Conservation (phyloP, 1,139 yeast genomes). For the Suhomyces coccinellae region DNA sequence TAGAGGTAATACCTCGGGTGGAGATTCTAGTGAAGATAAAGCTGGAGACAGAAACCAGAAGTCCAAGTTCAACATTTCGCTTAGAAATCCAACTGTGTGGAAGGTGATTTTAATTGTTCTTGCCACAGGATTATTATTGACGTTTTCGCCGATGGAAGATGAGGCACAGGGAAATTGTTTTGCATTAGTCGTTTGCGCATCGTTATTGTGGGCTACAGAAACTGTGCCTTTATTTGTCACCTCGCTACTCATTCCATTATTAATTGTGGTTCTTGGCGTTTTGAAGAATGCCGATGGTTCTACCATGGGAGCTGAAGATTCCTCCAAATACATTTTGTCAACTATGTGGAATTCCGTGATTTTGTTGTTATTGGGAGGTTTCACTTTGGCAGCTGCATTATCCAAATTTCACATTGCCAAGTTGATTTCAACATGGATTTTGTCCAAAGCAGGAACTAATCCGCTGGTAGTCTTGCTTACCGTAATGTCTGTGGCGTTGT, state of each 20-base stretch:
- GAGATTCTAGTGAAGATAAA: constrained; percentile 15
- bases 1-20: constrained; percentile 14
- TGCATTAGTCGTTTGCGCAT: constrained; percentile 68
- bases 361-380: constrained; percentile 68
- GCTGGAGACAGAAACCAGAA: constrained; percentile 11
- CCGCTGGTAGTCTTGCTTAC: constrained; percentile 64
- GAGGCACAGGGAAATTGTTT: constrained; percentile 62
- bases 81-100: constrained; percentile 43
- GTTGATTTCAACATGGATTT: constrained; percentile 63
- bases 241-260: constrained; percentile 61
- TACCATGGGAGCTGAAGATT: constrained; percentile 51
- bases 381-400: constrained; percentile 71
- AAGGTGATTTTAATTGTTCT: constrained; percentile 47
- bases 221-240: constrained; percentile 71
- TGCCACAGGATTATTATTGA: constrained; percentile 49
- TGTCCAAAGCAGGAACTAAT: constrained; percentile 64
- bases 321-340: constrained; percentile 55
- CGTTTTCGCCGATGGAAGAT: constrained; percentile 59
- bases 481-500: constrained; percentile 66
- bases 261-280: constrained; percentile 55
- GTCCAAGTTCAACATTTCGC: constrained; percentile 37
- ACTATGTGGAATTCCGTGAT: constrained; percentile 78
- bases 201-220: constrained; percentile 72
- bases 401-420: constrained; percentile 72
- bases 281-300: constrained; percentile 55